Percentiles rank a stretch among this genome's conserved stretches.
These are phyloP conservation scores for Scutellaria baicalensis DNA, from an alignment of 257 asterid genomes.

Conservation along the genomic window DNA sequence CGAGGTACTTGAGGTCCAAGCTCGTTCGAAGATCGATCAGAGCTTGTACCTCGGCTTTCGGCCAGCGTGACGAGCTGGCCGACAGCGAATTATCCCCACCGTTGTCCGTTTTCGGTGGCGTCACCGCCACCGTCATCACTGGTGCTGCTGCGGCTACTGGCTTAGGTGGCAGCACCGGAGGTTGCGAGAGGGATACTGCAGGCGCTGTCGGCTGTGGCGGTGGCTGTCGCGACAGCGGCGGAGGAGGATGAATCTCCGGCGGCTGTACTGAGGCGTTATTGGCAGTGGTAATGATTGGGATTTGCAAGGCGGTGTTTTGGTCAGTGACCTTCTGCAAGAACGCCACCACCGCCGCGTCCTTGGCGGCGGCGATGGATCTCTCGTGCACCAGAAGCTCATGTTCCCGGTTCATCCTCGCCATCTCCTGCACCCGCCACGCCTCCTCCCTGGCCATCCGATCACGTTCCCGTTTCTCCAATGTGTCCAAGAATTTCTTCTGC, in stretches of 20 bases:
- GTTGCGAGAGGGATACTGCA: not conserved
- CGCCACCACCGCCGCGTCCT: constrained; percentile 68
- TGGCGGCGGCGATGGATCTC: constrained; percentile 61
- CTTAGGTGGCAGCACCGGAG: not conserved
- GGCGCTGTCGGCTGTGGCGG: not conserved
- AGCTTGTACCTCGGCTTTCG: constrained; percentile 74
- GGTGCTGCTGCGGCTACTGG: constrained; percentile 5
- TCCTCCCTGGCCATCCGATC: constrained; percentile 70
- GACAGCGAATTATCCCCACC: constrained; percentile 32
- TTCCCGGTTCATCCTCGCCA: constrained; percentile 61
- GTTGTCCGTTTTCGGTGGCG: constrained; percentile 5
- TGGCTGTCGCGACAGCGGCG: not conserved
- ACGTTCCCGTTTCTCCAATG: constrained; percentile 60
- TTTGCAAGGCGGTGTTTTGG: constrained; percentile 35
- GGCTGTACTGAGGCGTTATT: constrained; percentile 1
- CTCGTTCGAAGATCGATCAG: constrained; percentile 52
- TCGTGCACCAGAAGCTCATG: constrained; percentile 67
- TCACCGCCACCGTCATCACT: not conserved
- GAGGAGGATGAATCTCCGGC: not conserved
- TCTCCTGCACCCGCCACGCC: constrained; percentile 68
- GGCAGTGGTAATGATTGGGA: constrained; percentile 11
- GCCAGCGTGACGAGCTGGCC: constrained; percentile 81
- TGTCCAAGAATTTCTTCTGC: constrained; percentile 58
- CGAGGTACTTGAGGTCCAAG: constrained; percentile 72
- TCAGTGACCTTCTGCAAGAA: constrained; percentile 59